A percentile compares a stretch with the other conserved stretches of the same genome.
Conservation (phyloP, 2,329 filamentous ascomycete genomes). For the Chaetothyriales sp. region DNA sequence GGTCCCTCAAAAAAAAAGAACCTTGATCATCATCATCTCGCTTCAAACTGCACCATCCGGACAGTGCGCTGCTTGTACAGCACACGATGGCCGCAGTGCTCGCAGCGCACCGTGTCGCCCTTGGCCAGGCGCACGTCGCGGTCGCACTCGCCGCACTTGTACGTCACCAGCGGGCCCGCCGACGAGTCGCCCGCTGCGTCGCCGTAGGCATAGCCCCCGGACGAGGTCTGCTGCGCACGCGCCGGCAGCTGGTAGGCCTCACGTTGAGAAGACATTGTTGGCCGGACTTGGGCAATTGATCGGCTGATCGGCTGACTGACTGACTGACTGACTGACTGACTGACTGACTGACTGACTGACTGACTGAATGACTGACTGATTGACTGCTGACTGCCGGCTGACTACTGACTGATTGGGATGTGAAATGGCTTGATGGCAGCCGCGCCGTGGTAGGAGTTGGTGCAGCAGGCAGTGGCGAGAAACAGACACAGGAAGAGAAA, state of each 20-base stretch:
- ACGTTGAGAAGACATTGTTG: slow-evolving; percentile 29
- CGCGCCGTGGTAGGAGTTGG: no score
- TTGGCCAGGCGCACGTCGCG: slow-evolving; percentile 61
- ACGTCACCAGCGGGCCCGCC: slow-evolving; percentile 46
- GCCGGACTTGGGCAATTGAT: no score
- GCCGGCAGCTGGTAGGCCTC: slow-evolving; percentile 63
- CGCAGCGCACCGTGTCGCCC: slow-evolving; percentile 71
- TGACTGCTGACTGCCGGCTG: no score
- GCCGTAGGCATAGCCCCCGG: not conserved
- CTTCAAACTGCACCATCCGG: slow-evolving; percentile 99
- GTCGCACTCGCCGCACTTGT: slow-evolving; percentile 75
- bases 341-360: not conserved
- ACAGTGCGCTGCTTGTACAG: slow-evolving; percentile 97
- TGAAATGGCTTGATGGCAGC: no score
- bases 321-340: not conserved
- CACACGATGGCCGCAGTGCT: slow-evolving; percentile 87
- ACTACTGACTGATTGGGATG: no score
- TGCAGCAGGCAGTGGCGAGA: no score
- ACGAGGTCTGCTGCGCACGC: not conserved
- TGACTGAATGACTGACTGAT: no score
- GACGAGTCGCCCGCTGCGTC: not conserved
- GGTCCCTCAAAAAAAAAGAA: no score
- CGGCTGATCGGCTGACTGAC: no score
- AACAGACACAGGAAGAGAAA: no score
- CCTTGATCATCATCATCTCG: no score